A percentile compares a stretch with the other conserved stretches of the same genome.
These are phyloP conservation scores for Coffea eugenioides DNA, from an alignment of 257 asterid species.

Conservation along the genomic window DNA sequence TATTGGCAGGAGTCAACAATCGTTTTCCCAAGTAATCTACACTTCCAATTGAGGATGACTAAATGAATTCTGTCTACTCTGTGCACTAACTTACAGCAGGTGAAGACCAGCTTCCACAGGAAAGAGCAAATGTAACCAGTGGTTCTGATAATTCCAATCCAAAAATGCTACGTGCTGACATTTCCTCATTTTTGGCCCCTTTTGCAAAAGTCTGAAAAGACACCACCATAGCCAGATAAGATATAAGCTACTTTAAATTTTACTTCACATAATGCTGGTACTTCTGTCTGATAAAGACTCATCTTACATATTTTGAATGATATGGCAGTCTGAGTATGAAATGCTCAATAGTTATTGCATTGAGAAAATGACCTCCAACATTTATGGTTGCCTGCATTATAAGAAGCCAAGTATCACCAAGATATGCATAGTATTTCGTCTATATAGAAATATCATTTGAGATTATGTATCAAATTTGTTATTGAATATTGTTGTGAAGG, in stretches of 20 bases:
- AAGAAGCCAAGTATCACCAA: conserved; percentile 1
- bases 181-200: conserved; percentile 55
- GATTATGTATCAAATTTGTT: background rate
- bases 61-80: background rate
- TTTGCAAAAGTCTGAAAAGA: conserved; percentile 51
- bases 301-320: conserved; percentile 67
- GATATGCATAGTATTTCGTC: background rate
- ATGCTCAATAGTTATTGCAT: conserved; percentile 72
- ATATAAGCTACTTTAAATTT: background rate
- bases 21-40: background rate
- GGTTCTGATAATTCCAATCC: conserved; percentile 82
- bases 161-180: conserved; percentile 44
- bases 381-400: conserved; percentile 64
- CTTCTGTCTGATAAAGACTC: background rate
- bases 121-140: conserved; percentile 84
- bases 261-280: background rate
- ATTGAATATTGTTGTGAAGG: background rate
- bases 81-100: conserved; percentile 71
- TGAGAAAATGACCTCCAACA: conserved; percentile 67
- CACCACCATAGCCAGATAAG: conserved; percentile 13
- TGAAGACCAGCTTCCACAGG: conserved; percentile 98
- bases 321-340: conserved; percentile 77
- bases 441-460: background rate
- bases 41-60: background rate
- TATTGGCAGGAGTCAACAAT: background rate